Evolutionary conservation across 257 asterid genomes (phyloP).

Genomic region (Ocimum tenuiflorum): DNA sequence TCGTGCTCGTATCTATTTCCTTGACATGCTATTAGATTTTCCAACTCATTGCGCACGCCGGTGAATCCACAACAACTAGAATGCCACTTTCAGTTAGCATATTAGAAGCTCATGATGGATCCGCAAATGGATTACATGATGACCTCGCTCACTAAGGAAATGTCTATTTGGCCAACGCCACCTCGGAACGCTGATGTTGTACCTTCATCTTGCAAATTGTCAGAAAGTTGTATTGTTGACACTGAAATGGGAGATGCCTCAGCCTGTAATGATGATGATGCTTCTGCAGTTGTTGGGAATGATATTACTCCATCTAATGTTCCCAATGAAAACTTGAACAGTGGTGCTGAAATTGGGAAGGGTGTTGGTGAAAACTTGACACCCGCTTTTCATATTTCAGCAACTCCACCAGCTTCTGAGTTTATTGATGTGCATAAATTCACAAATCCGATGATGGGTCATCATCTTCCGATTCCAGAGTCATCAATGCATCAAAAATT

Average conservation of each 20-base stretch:
- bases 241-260: conserved; percentile 55
- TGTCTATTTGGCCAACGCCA: conserved; percentile 49
- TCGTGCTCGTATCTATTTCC: conserved; percentile 35
- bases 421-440: conserved; percentile 41
- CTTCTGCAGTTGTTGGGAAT: conserved; percentile 29
- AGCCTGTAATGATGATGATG: conserved; percentile 39
- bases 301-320: conserved; percentile 32
- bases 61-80: conserved; percentile 31
- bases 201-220: conserved; percentile 48
- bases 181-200: conserved; percentile 46
- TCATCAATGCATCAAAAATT: conserved; percentile 57
- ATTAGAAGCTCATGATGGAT: conserved; percentile 60
- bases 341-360: conserved; percentile 46
- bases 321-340: conserved; percentile 39
- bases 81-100: conserved; percentile 52
- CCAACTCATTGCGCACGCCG: conserved; percentile 40
- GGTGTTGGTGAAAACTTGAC: conserved; percentile 37
- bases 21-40: conserved; percentile 60
- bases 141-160: conserved; percentile 45
- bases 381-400: conserved; percentile 41
- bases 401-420: conserved; percentile 40
- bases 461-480: conserved; percentile 35
- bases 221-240: conserved; percentile 39
- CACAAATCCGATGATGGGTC: too few species aligned
- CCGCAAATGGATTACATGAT: conserved; percentile 49